Evolutionary conservation across 2,329 filamentous ascomycete genomes (phyloP).

Genomic region (Fusarium ramigenum): DNA sequence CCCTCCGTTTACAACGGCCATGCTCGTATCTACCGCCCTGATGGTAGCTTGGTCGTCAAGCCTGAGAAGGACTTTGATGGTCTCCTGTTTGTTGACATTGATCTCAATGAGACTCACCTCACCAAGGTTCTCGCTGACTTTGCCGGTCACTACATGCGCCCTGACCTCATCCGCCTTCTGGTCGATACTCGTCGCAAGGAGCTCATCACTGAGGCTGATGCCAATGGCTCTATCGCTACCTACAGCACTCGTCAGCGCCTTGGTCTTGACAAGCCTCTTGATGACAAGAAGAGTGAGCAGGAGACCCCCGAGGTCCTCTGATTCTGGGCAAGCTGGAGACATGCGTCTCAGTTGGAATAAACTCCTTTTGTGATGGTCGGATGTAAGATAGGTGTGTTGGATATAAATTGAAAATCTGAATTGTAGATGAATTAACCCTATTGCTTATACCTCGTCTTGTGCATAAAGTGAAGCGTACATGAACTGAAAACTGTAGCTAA

Average conservation of each 20-base stretch:
- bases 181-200: conserved; percentile 41
- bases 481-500: accelerated
- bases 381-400: background rate
- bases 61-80: conserved; percentile 52
- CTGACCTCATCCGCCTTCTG: conserved; percentile 52
- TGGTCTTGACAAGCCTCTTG: conserved; percentile 33
- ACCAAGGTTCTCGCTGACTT: conserved; percentile 49
- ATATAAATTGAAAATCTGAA: background rate
- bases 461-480: accelerated
- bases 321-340: background rate
- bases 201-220: conserved; percentile 30
- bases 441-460: accelerated
- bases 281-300: conserved; percentile 22
- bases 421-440: accelerated
- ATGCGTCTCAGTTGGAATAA: too few species aligned
- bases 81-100: conserved; percentile 61
- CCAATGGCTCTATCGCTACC: background rate
- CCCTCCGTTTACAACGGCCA: conserved; percentile 37
- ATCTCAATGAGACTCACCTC: conserved; percentile 50
- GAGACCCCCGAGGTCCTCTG: background rate
- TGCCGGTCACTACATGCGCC: conserved; percentile 49
- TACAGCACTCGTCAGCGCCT: conserved; percentile 31
- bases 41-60: conserved; percentile 38
- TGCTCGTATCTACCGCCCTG: conserved; percentile 40
- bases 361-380: too few species aligned